phyloP scores from a whole-genome alignment of 108 stramenopile species.

The Pseudonitzschia pungens region DNA sequence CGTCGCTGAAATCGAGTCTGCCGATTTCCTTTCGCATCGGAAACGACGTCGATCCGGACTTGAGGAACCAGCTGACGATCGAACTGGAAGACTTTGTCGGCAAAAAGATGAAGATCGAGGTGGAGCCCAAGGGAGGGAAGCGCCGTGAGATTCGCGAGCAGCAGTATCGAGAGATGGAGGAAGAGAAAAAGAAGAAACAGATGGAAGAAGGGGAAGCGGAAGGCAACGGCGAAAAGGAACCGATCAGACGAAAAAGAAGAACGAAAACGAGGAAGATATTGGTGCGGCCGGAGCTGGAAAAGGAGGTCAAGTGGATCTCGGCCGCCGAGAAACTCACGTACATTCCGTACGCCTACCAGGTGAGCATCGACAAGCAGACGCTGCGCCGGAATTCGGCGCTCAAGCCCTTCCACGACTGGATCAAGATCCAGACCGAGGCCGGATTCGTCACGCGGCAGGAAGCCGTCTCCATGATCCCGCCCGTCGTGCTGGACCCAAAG shows the following conservation, averaged over 20 bases:
- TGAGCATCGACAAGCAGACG: slow-evolving; percentile 69
- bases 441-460: slow-evolving; percentile 96
- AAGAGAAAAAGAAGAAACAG: slow-evolving; percentile 23
- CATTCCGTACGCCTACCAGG: slow-evolving; percentile 71
- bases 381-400: slow-evolving; percentile 68
- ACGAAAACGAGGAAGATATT: slow-evolving; percentile 15
- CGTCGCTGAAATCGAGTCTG: slow-evolving; percentile 48
- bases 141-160: slow-evolving; percentile 35
- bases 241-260: no score
- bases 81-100: slow-evolving; percentile 71
- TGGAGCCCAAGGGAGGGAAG: slow-evolving; percentile 55
- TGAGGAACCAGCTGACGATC: slow-evolving; percentile 50
- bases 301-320: slow-evolving; percentile 48
- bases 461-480: slow-evolving; percentile 98
- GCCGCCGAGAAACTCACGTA: slow-evolving; percentile 73
- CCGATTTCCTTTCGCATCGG: slow-evolving; percentile 84
- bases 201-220: slow-evolving; percentile 24
- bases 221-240: slow-evolving; percentile 3
- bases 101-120: slow-evolving; percentile 70
- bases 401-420: slow-evolving; percentile 64
- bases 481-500: slow-evolving; percentile 85
- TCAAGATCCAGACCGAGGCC: slow-evolving; percentile 78
- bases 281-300: slow-evolving; percentile 3
- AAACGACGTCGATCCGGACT: slow-evolving; percentile 53
- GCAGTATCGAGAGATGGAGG: background rate